A percentile compares a stretch with the other conserved stretches of the same genome.
Evolutionary conservation across 805 yeast species (phyloP).

Genomic region (Lipomyces starkeyi): DNA sequence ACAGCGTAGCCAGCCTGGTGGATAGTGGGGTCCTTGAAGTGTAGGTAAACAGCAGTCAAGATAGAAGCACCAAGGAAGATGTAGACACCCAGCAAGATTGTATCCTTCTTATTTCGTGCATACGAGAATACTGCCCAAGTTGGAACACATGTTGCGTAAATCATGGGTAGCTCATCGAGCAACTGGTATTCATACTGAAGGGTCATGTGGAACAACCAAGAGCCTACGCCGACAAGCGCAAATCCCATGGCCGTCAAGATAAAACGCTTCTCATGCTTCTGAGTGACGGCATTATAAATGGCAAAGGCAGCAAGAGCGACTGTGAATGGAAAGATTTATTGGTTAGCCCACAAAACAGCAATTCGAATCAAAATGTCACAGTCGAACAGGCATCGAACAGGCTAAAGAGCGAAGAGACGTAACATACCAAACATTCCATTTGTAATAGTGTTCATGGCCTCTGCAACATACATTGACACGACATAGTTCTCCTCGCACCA

Average conservation of each 20-base stretch:
- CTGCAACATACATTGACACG: conserved; percentile 84
- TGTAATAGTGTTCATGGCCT: conserved; percentile 84
- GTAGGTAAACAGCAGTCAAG: conserved; percentile 74
- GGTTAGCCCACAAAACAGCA: conserved; percentile 6
- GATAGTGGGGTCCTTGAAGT: conserved; percentile 79
- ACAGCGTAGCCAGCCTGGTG: conserved; percentile 87
- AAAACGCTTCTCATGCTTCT: conserved; percentile 73
- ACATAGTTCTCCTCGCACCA: conserved; percentile 99
- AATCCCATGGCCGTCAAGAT: conserved; percentile 77
- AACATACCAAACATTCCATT: conserved; percentile 58
- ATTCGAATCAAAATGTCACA: neutral
- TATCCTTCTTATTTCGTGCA: conserved; percentile 51
- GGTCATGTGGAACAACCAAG: conserved; percentile 97
- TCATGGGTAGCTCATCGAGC: conserved; percentile 96
- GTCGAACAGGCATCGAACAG: neutral
- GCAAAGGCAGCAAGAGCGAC: conserved; percentile 66
- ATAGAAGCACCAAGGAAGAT: conserved; percentile 60
- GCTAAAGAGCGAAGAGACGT: neutral
- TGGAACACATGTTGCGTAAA: conserved; percentile 95
- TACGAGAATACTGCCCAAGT: conserved; percentile 81
- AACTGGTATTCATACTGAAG: conserved; percentile 85
- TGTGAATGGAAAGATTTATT: conserved; percentile 4
- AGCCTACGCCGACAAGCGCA: conserved; percentile 87
- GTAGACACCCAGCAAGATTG: conserved; percentile 54
- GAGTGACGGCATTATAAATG: conserved; percentile 61